A percentile compares a stretch with the other conserved stretches of the same genome.
These are phyloP conservation scores for Akanthomyces dipterigenus DNA, from an alignment of 2,329 filamentous ascomycete species.

Conservation along the genomic window DNA sequence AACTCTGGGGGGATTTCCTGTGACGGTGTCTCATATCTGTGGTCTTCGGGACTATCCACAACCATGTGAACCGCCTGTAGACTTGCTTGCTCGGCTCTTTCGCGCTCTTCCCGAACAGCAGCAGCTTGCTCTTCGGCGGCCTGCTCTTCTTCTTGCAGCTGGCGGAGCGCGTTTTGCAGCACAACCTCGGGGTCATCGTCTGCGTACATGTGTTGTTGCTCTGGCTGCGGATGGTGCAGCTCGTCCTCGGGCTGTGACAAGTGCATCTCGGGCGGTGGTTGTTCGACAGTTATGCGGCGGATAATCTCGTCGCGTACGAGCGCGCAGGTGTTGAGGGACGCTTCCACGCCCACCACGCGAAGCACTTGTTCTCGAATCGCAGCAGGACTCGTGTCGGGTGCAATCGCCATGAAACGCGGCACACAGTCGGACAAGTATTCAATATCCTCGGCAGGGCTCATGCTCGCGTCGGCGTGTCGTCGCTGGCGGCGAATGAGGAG, in stretches of 20 bases:
- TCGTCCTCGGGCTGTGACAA: conserved; percentile 8
- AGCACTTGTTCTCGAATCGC: conserved; percentile 52
- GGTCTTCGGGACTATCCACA: conserved; percentile 25
- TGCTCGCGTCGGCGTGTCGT: conserved; percentile 39
- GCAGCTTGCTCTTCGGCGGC: conserved; percentile 52
- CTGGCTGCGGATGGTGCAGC: conserved; percentile 15
- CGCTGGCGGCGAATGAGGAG: conserved; percentile 51
- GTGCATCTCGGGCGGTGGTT: background rate
- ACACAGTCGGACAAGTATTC: conserved; percentile 54
- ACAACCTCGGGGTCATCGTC: conserved; percentile 52
- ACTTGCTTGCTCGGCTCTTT: conserved; percentile 37
- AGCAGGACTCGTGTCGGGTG: conserved; percentile 51
- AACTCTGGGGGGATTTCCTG: conserved; percentile 35
- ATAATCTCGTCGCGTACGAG: conserved; percentile 53
- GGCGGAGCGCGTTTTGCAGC: conserved; percentile 51
- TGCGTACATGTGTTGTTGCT: conserved; percentile 32
- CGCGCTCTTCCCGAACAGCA: conserved; percentile 45
- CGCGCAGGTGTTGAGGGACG: conserved; percentile 46
- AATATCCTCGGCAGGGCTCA: conserved; percentile 48
- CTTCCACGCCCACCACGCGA: conserved; percentile 48
- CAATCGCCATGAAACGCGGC: conserved; percentile 52
- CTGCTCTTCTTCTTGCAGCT: conserved; percentile 53
- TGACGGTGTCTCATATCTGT: conserved; percentile 28
- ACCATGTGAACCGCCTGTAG: conserved; percentile 24
- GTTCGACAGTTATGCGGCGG: conserved; percentile 25